Conservation (phyloP, 306 rosid species). For the Medicago lupulina region DNA sequence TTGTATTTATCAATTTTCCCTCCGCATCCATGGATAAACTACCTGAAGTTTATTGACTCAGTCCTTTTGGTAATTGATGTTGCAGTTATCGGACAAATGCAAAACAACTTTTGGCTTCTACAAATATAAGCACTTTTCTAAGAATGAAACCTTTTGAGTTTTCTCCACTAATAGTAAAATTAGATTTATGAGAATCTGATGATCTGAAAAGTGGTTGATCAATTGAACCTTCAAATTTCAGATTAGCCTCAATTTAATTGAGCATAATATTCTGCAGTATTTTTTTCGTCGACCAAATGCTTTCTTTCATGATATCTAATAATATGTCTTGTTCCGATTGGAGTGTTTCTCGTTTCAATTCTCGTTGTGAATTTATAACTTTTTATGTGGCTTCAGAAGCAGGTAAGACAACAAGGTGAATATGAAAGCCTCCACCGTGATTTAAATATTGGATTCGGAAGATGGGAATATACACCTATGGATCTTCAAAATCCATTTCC, state of each 20-base stretch:
- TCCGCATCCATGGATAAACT: neutral
- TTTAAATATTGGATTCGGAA: constrained; percentile 68
- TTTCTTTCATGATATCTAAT: constrained; percentile 20
- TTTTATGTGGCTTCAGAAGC: constrained; percentile 54
- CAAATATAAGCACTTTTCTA: too few species aligned
- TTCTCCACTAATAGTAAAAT: too few species aligned
- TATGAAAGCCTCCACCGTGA: constrained; percentile 69
- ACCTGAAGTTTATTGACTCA: neutral
- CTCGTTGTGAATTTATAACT: neutral
- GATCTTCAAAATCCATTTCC: constrained; percentile 82
- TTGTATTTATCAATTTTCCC: constrained; percentile 4
- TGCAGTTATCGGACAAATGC: constrained; percentile 11
- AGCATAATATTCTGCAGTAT: neutral
- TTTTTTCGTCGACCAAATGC: constrained; percentile 12
- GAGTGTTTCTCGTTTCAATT: neutral
- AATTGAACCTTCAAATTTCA: constrained; percentile 16
- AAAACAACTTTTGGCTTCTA: neutral
- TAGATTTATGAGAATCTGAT: neutral
- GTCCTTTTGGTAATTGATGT: constrained; percentile 22
- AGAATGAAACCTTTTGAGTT: too few species aligned
- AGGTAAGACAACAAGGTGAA: constrained; percentile 74
- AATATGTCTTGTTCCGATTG: neutral
- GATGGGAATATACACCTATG: constrained; percentile 81
- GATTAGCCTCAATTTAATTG: constrained; percentile 11
- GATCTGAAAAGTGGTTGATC: constrained; percentile 5